phyloP scores from a whole-genome alignment of 2,329 filamentous ascomycete species.

The Fonsecaea multimorphosa region DNA sequence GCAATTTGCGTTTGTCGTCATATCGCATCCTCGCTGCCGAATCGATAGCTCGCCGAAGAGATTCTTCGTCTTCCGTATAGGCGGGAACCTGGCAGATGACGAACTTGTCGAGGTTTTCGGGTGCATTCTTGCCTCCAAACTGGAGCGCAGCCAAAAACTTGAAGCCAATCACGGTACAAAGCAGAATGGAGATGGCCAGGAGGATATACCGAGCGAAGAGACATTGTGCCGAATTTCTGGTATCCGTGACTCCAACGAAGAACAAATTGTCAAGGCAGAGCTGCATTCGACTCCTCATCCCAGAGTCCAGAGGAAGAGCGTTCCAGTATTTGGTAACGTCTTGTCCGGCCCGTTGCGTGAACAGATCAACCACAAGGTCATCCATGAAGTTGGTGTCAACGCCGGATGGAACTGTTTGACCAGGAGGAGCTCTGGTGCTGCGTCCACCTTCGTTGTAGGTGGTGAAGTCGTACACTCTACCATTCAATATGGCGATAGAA shows the following conservation, averaged over 20 bases:
- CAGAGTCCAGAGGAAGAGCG: constrained; percentile 64
- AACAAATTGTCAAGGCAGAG: constrained; percentile 92
- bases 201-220: constrained; percentile 89
- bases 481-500: constrained; percentile 77
- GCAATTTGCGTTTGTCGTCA: constrained; percentile 95
- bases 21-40: constrained; percentile 95
- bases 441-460: constrained; percentile 80
- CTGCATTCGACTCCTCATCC: constrained; percentile 70
- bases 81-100: constrained; percentile 97
- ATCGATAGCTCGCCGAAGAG: constrained; percentile 93
- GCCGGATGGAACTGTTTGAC: constrained; percentile 55
- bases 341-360: constrained; percentile 73
- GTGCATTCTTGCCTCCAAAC: constrained; percentile 87
- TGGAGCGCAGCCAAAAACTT: constrained; percentile 97
- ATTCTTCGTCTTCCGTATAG: constrained; percentile 98
- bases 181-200: constrained; percentile 78
- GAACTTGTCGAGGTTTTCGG: constrained; percentile 97
- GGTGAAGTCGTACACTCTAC: constrained; percentile 86
- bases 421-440: constrained; percentile 62
- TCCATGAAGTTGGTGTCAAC: constrained; percentile 82
- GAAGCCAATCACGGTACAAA: constrained; percentile 84
- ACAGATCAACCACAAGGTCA: constrained; percentile 72
- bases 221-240: constrained; percentile 82
- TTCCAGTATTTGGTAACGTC: constrained; percentile 88
- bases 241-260: constrained; percentile 90